These are phyloP conservation scores for Xylaria digitata DNA, from an alignment of 2,329 filamentous ascomycete genomes.

Conservation along the genomic window DNA sequence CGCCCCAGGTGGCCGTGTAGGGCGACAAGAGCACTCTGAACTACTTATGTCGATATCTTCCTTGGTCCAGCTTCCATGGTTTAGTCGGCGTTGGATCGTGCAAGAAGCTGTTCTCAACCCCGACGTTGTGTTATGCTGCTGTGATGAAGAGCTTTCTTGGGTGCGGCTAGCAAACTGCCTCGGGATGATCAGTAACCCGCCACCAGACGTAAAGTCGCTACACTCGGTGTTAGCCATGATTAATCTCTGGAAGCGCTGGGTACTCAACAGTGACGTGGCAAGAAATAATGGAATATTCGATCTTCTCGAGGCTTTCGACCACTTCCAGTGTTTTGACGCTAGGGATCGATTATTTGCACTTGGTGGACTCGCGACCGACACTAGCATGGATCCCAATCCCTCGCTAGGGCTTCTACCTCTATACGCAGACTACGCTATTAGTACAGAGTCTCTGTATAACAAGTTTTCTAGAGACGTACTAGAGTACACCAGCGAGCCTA, in stretches of 20 bases:
- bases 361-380: slow-evolving; percentile 21
- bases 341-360: slow-evolving; percentile 24
- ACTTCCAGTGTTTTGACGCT: slow-evolving; percentile 18
- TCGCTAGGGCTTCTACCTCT: neutral
- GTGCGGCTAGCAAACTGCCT: slow-evolving; percentile 20
- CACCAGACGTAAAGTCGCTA: neutral
- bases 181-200: slow-evolving; percentile 10
- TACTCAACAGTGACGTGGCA: slow-evolving; percentile 1
- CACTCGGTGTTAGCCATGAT: slow-evolving; percentile 9
- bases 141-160: slow-evolving; percentile 20
- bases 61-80: slow-evolving; percentile 22
- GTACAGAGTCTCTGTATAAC: slow-evolving; percentile 10
- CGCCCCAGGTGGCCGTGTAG: slow-evolving; percentile 7
- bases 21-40: slow-evolving; percentile 23
- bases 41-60: slow-evolving; percentile 17
- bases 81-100: slow-evolving; percentile 27
- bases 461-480: neutral
- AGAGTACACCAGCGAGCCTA: neutral
- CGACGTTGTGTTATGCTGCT: slow-evolving; percentile 16
- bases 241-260: slow-evolving; percentile 23
- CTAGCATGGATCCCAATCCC: slow-evolving; percentile 2
- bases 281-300: slow-evolving; percentile 21
- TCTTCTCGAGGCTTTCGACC: slow-evolving; percentile 27
- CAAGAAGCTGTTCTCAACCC: slow-evolving; percentile 27
- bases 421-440: slow-evolving; percentile 9